Evolutionary conservation across 2,329 filamentous ascomycete species (phyloP).

Genomic region (Myriangium duriaei): DNA sequence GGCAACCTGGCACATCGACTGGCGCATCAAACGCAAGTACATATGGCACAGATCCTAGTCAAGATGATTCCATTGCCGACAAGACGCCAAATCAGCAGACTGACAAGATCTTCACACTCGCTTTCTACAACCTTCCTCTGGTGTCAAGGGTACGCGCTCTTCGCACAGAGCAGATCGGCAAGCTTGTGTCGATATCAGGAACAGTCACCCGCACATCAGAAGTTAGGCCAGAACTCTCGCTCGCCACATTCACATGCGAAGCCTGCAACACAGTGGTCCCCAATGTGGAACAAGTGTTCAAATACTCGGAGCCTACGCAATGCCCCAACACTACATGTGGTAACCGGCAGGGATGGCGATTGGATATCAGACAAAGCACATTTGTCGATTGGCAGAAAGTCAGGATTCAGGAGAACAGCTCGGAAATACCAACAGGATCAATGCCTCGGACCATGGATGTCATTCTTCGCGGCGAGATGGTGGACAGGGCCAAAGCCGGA

Average conservation of each 20-base stretch:
- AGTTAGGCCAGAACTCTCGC: conserved; percentile 82
- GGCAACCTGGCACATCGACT: conserved; percentile 64
- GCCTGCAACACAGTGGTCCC: conserved; percentile 71
- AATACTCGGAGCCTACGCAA: conserved; percentile 92
- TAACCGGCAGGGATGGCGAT: conserved; percentile 83
- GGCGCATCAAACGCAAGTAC: conserved; percentile 56
- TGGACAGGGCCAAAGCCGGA: conserved; percentile 90
- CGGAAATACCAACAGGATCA: conserved; percentile 93
- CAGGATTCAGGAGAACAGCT: conserved; percentile 94
- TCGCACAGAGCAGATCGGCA: conserved; percentile 80
- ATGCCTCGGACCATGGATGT: conserved; percentile 98
- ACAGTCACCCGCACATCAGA: conserved; percentile 95
- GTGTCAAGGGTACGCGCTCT: conserved; percentile 77
- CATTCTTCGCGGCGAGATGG: conserved; percentile 90
- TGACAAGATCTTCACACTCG: conserved; percentile 86
- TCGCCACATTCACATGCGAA: conserved; percentile 88
- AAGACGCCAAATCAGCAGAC: conserved; percentile 88
- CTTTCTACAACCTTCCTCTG: conserved; percentile 84
- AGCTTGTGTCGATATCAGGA: conserved; percentile 87
- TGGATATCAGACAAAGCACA: conserved; percentile 94
- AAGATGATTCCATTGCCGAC: conserved; percentile 45
- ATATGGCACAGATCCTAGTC: conserved; percentile 41
- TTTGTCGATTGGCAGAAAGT: conserved; percentile 99
- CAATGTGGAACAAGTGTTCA: conserved; percentile 93
- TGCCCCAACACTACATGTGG: conserved; percentile 80